These are phyloP conservation scores for Dipsacomyces acuminosporus DNA, from an alignment of 371 early-diverging fungal species.

Conservation along the genomic window DNA sequence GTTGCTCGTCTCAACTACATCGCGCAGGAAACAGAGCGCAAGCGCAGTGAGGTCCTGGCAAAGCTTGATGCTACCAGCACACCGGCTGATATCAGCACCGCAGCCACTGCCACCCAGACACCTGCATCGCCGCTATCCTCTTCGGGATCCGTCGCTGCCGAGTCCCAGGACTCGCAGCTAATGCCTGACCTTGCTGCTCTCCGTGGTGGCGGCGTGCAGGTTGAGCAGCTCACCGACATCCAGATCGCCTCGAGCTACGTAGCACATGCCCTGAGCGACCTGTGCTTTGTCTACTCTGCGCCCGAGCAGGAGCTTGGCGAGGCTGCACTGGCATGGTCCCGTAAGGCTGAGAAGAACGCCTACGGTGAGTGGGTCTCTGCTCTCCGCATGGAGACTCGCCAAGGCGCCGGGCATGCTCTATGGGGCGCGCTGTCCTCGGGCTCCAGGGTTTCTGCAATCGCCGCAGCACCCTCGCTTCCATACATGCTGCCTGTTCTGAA, in stretches of 20 bases:
- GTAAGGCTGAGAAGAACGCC: constrained; percentile 57
- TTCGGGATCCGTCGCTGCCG: constrained; percentile 28
- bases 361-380: constrained; percentile 54
- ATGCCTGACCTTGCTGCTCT: constrained; percentile 35
- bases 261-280: constrained; percentile 70
- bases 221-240: constrained; percentile 52
- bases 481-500: constrained; percentile 79
- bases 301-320: constrained; percentile 61
- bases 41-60: constrained; percentile 24
- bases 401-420: constrained; percentile 76
- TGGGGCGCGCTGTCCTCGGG: constrained; percentile 67
- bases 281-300: constrained; percentile 75
- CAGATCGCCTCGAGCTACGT: constrained; percentile 68
- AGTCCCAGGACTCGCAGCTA: constrained; percentile 21
- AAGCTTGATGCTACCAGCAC: constrained; percentile 18
- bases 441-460: constrained; percentile 55
- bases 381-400: constrained; percentile 70
- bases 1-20: constrained; percentile 43
- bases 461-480: constrained; percentile 69
- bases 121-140: constrained; percentile 15
- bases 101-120: constrained; percentile 13
- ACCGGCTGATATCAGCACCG: constrained; percentile 13
- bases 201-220: constrained; percentile 34
- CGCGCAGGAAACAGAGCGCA: constrained; percentile 21
- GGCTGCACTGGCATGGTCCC: constrained; percentile 58